Evolutionary conservation across 495 filamentous ascomycete species (phyloP), one percentile per base, ranked within the genome.

Genomic region (Neurospora africana): DNA sequence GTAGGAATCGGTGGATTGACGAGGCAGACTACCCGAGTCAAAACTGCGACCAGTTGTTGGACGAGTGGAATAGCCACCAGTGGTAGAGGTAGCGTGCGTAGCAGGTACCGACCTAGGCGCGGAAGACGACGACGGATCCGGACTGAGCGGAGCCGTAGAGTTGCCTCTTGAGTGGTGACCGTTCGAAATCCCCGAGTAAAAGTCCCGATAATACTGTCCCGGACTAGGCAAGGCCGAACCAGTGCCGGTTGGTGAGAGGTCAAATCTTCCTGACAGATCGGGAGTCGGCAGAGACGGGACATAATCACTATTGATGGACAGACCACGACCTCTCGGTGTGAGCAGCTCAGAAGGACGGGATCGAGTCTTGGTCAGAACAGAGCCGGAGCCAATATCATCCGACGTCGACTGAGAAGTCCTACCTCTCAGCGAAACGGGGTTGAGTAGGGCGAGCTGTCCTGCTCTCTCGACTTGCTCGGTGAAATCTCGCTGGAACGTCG

Each of bases 401-500:
- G 80, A 81, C 41, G 80, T 85, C 6, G 84, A 86, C 68, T 84
- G 82, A 9, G 84, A 86, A 3, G 80, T 78, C 19, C 84, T 76
- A 65, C 79, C 75, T 70, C 77, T 83, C 44, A 78, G 69, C 3
- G 82, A 78, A 58, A 77, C 75, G 27, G 84, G 84, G 68, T 84
- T 86, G 44, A 86, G 72, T 38, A 88, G 86, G 27, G 81, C 82
- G 53, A 88, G 80, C 33, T 80, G 78, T 75, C 80, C 81, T 15
- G 87, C 81, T 68, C 83, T 79, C 69, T 84, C 85, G 72, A 91
- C 85, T 70, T 87, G 84, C 70, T 86, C 84, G 61, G 84, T 86
- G 79, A 90, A 95, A 75, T 97, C 93, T 13, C 85, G 86, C 61
- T 86, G 84, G 84, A 95, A 97, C 7, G 90, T 86, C 11, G n/a